A percentile compares a stretch with the other conserved stretches of the same genome.
Conservation (phyloP, 2,329 filamentous ascomycete genomes). For the Thermoascus crustaceus region DNA sequence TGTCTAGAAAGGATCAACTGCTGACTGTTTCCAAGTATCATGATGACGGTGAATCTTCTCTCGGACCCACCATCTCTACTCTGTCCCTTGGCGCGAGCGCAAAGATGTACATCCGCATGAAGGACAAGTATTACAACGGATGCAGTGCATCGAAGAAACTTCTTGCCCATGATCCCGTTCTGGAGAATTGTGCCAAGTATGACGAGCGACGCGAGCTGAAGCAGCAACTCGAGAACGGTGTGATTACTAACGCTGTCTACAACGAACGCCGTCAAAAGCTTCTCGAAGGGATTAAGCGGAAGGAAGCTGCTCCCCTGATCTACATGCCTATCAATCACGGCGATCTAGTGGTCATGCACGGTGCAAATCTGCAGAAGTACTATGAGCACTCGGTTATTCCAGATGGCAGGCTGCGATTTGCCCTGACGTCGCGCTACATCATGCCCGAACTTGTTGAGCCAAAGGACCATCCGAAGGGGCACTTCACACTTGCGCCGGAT, state of each 20-base stretch:
- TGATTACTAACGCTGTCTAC: constrained; percentile 17
- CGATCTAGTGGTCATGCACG: constrained; percentile 52
- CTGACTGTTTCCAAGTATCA: constrained; percentile 38
- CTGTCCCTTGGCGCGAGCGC: constrained; percentile 46
- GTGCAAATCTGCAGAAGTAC: constrained; percentile 45
- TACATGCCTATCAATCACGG: constrained; percentile 46
- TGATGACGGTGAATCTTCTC: constrained; percentile 49
- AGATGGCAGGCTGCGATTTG: constrained; percentile 26
- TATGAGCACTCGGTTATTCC: constrained; percentile 39
- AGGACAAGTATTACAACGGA: constrained; percentile 39
- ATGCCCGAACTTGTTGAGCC: constrained; percentile 16
- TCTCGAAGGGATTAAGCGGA: constrained; percentile 15
- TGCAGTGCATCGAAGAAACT: constrained; percentile 12
- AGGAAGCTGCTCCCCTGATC: constrained; percentile 27
- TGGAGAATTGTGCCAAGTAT: constrained; percentile 21
- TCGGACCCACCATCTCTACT: constrained; percentile 50
- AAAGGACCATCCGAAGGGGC: constrained; percentile 19
- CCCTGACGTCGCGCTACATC: constrained; percentile 28
- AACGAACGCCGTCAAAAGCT: constrained; percentile 16
- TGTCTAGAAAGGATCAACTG: neutral
- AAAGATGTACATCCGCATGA: constrained; percentile 49
- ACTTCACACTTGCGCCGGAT: constrained; percentile 16
- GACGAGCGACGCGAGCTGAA: constrained; percentile 19
- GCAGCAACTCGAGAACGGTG: constrained; percentile 8
- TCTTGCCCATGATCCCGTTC: constrained; percentile 22